Evolutionary conservation across 2,329 filamentous ascomycete genomes (phyloP), one percentile per base, ranked within the genome.

Genomic region (Ustulina deusta): DNA sequence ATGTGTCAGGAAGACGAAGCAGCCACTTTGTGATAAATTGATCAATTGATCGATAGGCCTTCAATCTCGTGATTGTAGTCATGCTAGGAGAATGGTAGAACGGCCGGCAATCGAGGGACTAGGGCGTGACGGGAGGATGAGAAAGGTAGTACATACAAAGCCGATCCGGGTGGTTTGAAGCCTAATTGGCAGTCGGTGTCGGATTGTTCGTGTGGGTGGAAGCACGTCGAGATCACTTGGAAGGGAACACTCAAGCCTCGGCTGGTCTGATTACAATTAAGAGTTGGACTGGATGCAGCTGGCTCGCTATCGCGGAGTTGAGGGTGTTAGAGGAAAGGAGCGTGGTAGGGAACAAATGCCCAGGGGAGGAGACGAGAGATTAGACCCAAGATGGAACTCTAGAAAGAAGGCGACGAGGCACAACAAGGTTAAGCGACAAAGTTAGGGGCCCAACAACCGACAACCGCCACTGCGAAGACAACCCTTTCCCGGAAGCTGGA

Each of bases 221-320:
- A 65, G 68, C 68, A 65, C 65, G 65, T 59, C 25, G 65, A 69
- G 58, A 27, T 64, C 59, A 20, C n/a, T 61, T 46, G 27, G 54
- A 40, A 42, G 22, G 15, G 11, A 27, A 29, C 51, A 63, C 62
- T 59, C 59, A 57, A 62, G 65, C 61, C 66, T 60, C 59, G 29
- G 17, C 6, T 58, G 61, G 58, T 46, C 63, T 51, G 67, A 71
- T 71, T 71, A 71, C 65, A 60, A 71, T 71, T 71, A 71, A 59
- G 49, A 6, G 22, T 66, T 51, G 34, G 56, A 38, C 27, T 44
- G 60, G 34, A 36, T 10, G 59, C 57, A 61, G 63, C 49, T 54
- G 42, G 36, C 55, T 60, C 34, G 60, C 48, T 42, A 36, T 57
- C 20, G 40, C 25, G 20, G 13, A 58, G 48, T 25, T 40, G 5